Evolutionary conservation across 2,329 filamentous ascomycete genomes (phyloP).

Genomic region (Fusarium sp.): DNA sequence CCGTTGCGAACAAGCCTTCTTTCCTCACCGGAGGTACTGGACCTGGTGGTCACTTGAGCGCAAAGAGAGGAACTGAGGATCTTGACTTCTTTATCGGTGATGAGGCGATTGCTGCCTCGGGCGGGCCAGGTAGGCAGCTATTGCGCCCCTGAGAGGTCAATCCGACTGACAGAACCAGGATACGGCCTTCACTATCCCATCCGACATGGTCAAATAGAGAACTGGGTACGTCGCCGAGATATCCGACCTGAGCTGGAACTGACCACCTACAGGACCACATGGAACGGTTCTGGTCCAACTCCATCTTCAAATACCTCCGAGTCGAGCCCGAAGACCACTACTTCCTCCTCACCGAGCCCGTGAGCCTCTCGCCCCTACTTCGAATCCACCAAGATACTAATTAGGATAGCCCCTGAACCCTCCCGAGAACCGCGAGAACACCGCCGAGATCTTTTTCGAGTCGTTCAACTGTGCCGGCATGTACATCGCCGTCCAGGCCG

Average conservation of each 20-base stretch:
- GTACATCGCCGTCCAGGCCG: conserved; percentile 98
- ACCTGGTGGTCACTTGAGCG: conserved; percentile 82
- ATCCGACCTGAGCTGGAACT: conserved; percentile 30
- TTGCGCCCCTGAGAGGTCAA: conserved; percentile 11
- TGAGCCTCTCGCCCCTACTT: conserved; percentile 58
- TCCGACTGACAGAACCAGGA: conserved; percentile 61
- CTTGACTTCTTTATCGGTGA: conserved; percentile 99
- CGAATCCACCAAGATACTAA: conserved; percentile 24
- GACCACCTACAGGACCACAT: conserved; percentile 82
- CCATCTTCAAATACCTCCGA: conserved; percentile 98
- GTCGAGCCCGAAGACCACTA: conserved; percentile 99
- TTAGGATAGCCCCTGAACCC: conserved; percentile 85
- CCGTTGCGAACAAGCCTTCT: conserved; percentile 93
- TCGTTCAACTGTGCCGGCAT: conserved; percentile 99
- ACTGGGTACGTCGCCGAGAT: conserved; percentile 77
- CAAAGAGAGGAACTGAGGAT: conserved; percentile 96
- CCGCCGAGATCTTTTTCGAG: conserved; percentile 99
- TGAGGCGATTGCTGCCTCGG: conserved; percentile 86
- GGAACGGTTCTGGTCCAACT: conserved; percentile 99
- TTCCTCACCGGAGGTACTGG: conserved; percentile 94
- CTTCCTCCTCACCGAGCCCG: conserved; percentile 96
- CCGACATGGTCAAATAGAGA: conserved; percentile 97
- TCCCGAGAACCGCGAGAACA: conserved; percentile 98
- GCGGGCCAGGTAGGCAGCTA: conserved; percentile 76
- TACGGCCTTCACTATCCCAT: conserved; percentile 99